These are phyloP conservation scores for Calendula officinalis DNA, from an alignment of 129 eudicot species.

Conservation along the genomic window DNA sequence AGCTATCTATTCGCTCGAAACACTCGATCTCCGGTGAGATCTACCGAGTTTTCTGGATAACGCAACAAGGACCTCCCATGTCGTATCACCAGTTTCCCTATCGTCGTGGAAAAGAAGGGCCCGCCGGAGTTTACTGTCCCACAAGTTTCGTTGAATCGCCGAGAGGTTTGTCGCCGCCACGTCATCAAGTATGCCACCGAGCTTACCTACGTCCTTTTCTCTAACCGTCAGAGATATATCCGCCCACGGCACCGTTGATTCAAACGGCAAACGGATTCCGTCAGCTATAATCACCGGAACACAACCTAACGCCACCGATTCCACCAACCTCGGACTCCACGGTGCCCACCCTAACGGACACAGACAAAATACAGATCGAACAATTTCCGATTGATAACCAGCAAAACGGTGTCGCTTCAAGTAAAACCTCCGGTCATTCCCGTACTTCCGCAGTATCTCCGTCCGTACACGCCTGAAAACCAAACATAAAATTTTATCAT, in stretches of 20 bases:
- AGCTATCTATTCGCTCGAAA: conserved; percentile 24
- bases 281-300: conserved; percentile 91
- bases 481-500: not conserved
- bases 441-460: conserved; percentile 56
- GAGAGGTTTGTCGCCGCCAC: conserved; percentile 72
- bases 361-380: conserved; percentile 67
- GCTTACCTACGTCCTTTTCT: conserved; percentile 56
- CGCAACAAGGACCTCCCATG: conserved; percentile 67
- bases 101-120: conserved; percentile 60
- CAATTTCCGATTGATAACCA: conserved; percentile 83
- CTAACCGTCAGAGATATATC: conserved; percentile 71
- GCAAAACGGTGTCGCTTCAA: conserved; percentile 59
- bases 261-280: conserved; percentile 72
- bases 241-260: conserved; percentile 63
- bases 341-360: conserved; percentile 99
- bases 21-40: conserved; percentile 49
- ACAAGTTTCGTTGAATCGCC: conserved; percentile 55
- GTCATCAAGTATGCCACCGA: conserved; percentile 58
- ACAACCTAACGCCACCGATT: conserved; percentile 86
- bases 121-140: conserved; percentile 53
- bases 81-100: conserved; percentile 69
- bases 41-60: conserved; percentile 46
- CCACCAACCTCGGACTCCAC: conserved; percentile 93
- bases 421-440: conserved; percentile 64
- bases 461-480: conserved; percentile 68